Evolutionary conservation across 306 rosid species (phyloP), one percentile per base, ranked within the genome.

Genomic region (Vigna angularis): DNA sequence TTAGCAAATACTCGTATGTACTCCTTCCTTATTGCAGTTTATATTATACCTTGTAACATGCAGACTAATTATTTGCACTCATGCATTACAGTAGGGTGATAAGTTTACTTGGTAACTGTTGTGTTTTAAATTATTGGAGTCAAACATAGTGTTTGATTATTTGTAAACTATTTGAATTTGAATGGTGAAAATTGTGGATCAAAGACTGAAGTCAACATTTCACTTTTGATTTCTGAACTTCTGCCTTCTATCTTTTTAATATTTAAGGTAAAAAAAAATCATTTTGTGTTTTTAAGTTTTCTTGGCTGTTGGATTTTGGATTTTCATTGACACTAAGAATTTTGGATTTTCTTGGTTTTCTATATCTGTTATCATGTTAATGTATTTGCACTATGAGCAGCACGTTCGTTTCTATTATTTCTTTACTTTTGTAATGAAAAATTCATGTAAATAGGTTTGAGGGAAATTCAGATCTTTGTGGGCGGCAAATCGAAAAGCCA

Each of bases 401-500:
- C 63, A 67, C 17, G 70, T 48, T 56, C 47, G 32, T 62, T 24
- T 83, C 47, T 63, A 30, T 52, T 52, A n/a, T 63, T 15, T 28
- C 8, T 49, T 10, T 36, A 9, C 49, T 9, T 59, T 32, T 45
- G 7, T 59, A 44, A 49, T 72, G 12, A 78, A 12, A 22, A 9
- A 24, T 59, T 64, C 49, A 57, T 78, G 15, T 66, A 66, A 44
- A 34, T 74, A 96, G 99, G 88, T 96, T 93, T 79, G 71, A 73
- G 40, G 99, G 98, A 3, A 96, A 96, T 79, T 83, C 85, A 36
- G 97, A 85, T 83, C 99, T 96, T 80, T 96, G 99, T 74, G 98
- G 99, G 51, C 89, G 93, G 63, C 99, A 96, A 90, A 82, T 96
- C 24, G 81, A 85, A 70, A 96, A 89, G 77, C 98, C 90, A 3